Conservation (phyloP, 1,284 basidiomycete genomes). For the Gastroboletus turbinatus region DNA sequence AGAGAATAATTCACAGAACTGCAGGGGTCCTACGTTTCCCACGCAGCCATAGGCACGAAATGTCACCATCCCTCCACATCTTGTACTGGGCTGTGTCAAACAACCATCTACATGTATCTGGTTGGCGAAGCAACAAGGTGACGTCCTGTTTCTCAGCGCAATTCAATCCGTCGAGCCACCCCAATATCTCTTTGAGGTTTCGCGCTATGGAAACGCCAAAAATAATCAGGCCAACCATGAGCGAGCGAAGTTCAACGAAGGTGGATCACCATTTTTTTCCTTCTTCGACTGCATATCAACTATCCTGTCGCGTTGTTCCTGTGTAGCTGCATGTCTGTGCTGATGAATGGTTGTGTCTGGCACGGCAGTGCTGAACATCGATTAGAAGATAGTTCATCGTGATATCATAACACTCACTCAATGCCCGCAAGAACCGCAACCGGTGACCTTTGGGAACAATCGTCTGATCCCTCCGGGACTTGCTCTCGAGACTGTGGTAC, state of each 20-base stretch:
- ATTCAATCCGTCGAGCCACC: background rate
- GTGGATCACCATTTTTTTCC: background rate
- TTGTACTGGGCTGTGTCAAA: background rate
- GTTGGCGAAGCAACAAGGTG: background rate
- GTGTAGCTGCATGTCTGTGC: background rate
- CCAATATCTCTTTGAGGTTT: background rate
- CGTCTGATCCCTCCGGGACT: background rate
- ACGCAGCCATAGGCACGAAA: background rate
- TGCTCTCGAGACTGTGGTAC: background rate
- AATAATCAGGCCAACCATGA: background rate
- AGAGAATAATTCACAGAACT: no score
- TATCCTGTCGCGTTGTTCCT: no score
- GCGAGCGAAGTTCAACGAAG: background rate
- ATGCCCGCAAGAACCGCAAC: background rate
- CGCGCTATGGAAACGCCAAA: background rate
- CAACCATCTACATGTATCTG: background rate
- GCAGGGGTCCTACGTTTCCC: background rate
- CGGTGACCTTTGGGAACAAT: background rate
- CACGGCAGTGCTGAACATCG: background rate
- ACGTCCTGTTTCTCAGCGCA: background rate
- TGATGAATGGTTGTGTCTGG: background rate
- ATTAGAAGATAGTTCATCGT: background rate
- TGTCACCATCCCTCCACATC: background rate
- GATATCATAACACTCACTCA: background rate
- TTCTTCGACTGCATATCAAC: background rate